Evolutionary conservation across 257 asterid genomes (phyloP).

Genomic region (Eucommia ulmoides): DNA sequence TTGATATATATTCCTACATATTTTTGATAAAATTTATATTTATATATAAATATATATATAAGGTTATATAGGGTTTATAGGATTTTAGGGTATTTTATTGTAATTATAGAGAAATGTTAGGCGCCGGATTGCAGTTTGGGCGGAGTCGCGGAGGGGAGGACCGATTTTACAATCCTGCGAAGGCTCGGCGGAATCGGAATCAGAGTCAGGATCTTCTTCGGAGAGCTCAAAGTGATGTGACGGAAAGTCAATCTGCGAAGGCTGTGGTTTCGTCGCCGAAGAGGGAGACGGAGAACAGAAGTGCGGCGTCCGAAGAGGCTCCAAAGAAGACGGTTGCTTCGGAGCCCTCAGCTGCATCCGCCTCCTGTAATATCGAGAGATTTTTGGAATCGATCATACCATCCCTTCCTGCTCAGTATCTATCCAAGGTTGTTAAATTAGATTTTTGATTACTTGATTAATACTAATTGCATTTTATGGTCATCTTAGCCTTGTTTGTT

Average conservation of each 20-base stretch:
- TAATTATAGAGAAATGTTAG: too few relatives aligned
- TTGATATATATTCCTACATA: too few relatives aligned
- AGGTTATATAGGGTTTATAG: conserved; percentile 16
- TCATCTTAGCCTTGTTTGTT: too few relatives aligned
- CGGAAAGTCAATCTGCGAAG: conserved; percentile 15
- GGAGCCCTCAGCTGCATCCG: conserved; percentile 13
- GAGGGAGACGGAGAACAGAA: too few relatives aligned
- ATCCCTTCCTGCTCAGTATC: conserved; percentile 56
- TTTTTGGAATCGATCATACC: conserved; percentile 75
- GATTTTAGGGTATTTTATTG: too few relatives aligned
- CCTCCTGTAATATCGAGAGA: conserved; percentile 58
- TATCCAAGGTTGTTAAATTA: too few relatives aligned
- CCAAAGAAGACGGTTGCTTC: conserved; percentile 16
- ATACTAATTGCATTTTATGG: too few relatives aligned
- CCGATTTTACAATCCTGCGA: conserved; percentile 71
- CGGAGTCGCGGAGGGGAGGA: conserved; percentile 74
- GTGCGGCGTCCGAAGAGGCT: conserved; percentile 30
- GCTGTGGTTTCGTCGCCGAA: too few relatives aligned
- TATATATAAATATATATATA: background rate
- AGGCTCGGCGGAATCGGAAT: conserved; percentile 60
- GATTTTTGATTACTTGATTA: too few relatives aligned
- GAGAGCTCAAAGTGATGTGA: conserved; percentile 67
- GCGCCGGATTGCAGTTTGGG: conserved; percentile 79
- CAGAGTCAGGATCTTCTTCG: conserved; percentile 46
- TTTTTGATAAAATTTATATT: too few relatives aligned